Base-by-base conservation (phyloP, 306 rosid species). In the Trifolium repens region DNA sequence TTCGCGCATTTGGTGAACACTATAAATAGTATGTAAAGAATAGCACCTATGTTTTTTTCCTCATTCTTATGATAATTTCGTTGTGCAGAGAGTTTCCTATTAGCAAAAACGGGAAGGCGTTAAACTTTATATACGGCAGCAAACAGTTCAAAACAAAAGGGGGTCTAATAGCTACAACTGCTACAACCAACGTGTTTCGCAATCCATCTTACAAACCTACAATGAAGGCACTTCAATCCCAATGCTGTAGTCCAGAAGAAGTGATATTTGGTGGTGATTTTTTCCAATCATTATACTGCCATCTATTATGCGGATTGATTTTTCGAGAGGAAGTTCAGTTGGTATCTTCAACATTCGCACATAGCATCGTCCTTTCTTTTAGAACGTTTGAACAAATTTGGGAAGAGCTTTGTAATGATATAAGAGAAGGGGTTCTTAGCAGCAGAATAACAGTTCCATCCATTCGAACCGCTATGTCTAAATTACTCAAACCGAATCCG, bases 221-320 rank as follows among this genome's bases (percentile, higher is more conserved):
- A 3, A 92, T 90, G 99, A 79, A 74, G 75, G 76, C 86, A 50
- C 75, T 96, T 40, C 96, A 89, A 61, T 89, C 91, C 8, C 91
- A 74, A 22, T 83, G 91, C 60, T 83, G 97, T 73, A 90, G 99
- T 91, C 99, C 98, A 0, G 97, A 96, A 15, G 99, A 92, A 76
- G 99, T 96, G 55, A 89, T 96, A 57, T 96, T 96, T 30, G 97
- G 97, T 27, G 85, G 91, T 5, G 98, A 92, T 71, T 90, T 92
- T 71, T 86, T 81, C 69, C 96, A 96, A 75, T 92, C 99, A 7
- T 54, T 96, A 8, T 96, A 96, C 78, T 96, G 99, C 78, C 99
- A 96, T 79, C 87, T 96, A 60, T 70, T 96, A 16, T 85, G 98
- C 55, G 98, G 97, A 1, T 77, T 96, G 5, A 86, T 96, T 55